Evolutionary conservation across 31 red algal species (phyloP).

Genomic region (Odonthalia washingtoniensis): DNA sequence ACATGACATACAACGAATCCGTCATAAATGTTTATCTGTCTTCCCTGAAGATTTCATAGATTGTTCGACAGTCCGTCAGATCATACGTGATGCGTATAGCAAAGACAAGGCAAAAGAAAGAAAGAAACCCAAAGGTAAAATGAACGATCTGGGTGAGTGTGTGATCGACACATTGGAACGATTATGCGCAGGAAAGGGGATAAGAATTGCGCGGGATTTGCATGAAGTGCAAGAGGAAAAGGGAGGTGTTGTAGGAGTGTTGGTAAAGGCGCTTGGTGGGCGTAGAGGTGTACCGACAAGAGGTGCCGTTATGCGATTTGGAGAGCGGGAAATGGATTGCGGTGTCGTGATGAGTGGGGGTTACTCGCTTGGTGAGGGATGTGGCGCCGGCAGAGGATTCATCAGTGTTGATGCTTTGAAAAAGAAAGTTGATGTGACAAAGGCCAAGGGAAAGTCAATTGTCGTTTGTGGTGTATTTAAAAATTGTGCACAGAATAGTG

Average conservation of each 20-base stretch:
- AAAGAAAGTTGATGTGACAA: not conserved
- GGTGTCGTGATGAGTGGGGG: not conserved
- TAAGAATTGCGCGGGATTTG: not conserved
- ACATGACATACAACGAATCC: not conserved
- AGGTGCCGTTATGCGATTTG: not conserved
- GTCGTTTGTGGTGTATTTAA: too few species aligned
- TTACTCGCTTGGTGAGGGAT: not conserved
- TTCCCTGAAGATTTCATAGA: too few species aligned
- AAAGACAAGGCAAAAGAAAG: not conserved
- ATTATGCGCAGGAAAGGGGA: not conserved
- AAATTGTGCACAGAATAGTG: too few species aligned
- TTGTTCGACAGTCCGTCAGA: too few species aligned
- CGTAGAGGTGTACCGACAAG: not conserved
- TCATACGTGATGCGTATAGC: not conserved
- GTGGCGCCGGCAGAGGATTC: not conserved
- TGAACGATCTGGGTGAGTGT: not conserved
- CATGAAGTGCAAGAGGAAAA: not conserved
- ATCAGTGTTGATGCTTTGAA: not conserved
- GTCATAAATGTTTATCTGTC: too few species aligned
- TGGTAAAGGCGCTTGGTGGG: not conserved
- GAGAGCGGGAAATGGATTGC: not conserved
- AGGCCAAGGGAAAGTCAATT: too few species aligned
- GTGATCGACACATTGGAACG: not conserved
- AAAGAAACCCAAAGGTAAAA: not conserved
- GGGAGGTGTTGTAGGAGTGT: not conserved